A percentile compares a stretch with the other conserved stretches of the same genome.
Conservation (phyloP, 768 basidiomycete species). For the Nevesoporus exiguus region DNA sequence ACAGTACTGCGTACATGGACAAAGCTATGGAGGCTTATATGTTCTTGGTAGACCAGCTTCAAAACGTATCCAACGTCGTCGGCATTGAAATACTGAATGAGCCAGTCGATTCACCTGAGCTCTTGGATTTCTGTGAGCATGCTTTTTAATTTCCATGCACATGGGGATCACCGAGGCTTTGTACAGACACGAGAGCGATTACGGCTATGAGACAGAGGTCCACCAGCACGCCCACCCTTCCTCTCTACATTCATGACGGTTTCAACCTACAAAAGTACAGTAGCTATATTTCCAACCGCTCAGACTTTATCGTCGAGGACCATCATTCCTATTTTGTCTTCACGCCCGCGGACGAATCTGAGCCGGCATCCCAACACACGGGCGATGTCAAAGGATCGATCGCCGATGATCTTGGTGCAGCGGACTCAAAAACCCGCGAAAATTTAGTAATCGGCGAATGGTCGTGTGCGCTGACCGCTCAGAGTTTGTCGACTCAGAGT, state of each 20-base stretch:
- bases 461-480: slow-evolving; percentile 45
- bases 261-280: slow-evolving; percentile 46
- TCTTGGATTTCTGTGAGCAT: slow-evolving; percentile 39
- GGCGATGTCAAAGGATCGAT: slow-evolving; percentile 31
- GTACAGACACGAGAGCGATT: slow-evolving; percentile 19
- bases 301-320: slow-evolving; percentile 68
- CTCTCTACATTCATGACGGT: slow-evolving; percentile 66
- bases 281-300: slow-evolving; percentile 43
- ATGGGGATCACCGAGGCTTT: not conserved
- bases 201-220: slow-evolving; percentile 20
- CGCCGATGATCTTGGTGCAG: slow-evolving; percentile 11
- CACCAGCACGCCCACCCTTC: slow-evolving; percentile 37
- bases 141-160: too few species aligned
- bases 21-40: slow-evolving; percentile 42
- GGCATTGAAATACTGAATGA: slow-evolving; percentile 61
- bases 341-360: slow-evolving; percentile 46
- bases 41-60: slow-evolving; percentile 31
- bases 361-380: slow-evolving; percentile 44
- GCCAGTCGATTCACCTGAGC: slow-evolving; percentile 43
- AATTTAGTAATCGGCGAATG: slow-evolving; percentile 51
- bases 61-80: slow-evolving; percentile 47
- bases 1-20: slow-evolving; percentile 32
- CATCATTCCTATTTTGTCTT: slow-evolving; percentile 76
- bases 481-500: slow-evolving; percentile 48
- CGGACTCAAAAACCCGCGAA: slow-evolving; percentile 33